Evolutionary conservation across 1,284 basidiomycete genomes (phyloP).

Genomic region (Schizophyllum amplum): DNA sequence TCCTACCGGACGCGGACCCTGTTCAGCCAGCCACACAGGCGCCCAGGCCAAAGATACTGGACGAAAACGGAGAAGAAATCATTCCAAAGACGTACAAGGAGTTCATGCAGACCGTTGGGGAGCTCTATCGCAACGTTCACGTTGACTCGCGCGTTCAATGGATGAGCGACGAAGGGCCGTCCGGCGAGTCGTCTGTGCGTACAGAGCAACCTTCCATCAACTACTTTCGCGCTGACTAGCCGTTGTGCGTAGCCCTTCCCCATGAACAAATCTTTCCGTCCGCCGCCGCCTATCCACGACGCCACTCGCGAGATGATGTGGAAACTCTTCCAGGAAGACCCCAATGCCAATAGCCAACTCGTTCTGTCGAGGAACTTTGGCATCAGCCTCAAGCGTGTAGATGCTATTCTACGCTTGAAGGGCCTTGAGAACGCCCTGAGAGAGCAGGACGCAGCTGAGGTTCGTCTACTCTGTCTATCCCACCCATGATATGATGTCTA

Average conservation of each 20-base stretch:
- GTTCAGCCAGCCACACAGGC: too few species aligned
- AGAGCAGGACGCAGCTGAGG: slow-evolving; percentile 58
- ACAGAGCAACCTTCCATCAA: slow-evolving; percentile 1
- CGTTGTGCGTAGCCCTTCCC: slow-evolving; percentile 59
- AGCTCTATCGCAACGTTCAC: slow-evolving; percentile 18
- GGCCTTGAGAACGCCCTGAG: slow-evolving; percentile 42
- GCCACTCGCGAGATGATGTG: slow-evolving; percentile 46
- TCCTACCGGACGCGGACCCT: too few species aligned
- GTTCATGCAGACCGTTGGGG: slow-evolving; percentile 25
- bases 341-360: slow-evolving; percentile 48
- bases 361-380: slow-evolving; percentile 51
- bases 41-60: slow-evolving; percentile 7
- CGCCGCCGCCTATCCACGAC: slow-evolving; percentile 68
- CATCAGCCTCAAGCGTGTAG: slow-evolving; percentile 66
- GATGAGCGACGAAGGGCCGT: neutral
- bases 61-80: slow-evolving; percentile 15
- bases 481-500: slow-evolving; percentile 28
- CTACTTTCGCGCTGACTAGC: slow-evolving; percentile 7
- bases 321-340: slow-evolving; percentile 47
- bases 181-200: too few species aligned
- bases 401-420: slow-evolving; percentile 75
- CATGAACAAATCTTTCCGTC: slow-evolving; percentile 72
- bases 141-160: slow-evolving; percentile 28
- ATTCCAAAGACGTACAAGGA: slow-evolving; percentile 16
- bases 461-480: slow-evolving; percentile 28